Base-by-base conservation (phyloP, 768 basidiomycete species). In the Gymnopilus junonius region DNA sequence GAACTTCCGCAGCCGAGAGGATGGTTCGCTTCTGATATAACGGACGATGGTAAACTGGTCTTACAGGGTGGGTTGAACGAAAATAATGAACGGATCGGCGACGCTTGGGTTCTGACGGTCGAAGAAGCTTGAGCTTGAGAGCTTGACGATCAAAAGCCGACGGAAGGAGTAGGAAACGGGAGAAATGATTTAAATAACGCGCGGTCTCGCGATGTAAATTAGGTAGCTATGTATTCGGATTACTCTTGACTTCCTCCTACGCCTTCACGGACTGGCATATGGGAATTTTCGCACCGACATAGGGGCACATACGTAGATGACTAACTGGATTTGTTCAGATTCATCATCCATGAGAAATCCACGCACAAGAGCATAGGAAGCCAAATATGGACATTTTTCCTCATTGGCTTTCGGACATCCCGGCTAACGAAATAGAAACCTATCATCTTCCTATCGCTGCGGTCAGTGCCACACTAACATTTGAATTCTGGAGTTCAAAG, bases 21-120 rank as follows among this genome's bases (percentile, higher is more conserved):
- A 6, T 55, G 54, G 54, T 55, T 55, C 23, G 54, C 54, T 15
- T 7, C 54, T 55, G 54, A 55, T 55, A 40, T 55, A 27, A 55
- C 54, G 2, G 54, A 55, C 11, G 40, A 40, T 27, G 54, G 37
- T 2, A 23, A 55, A 27, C 7, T 55, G 21, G 54, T 55, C 20
- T 35, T 55, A 8, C 54, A 55, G 10, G 54, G 54, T 27, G 54
- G 54, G 17, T 29, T 55, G 15, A 55, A 55, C 17, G 54, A 55
- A n/a, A 55, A 55, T 27, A 55, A 55, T 17, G 54, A 55, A 27
- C 35, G 54, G 35, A 40, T 55, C 21, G 54, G 54, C 14, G 54
- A 55, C 27, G 54, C 54, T 15, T 55, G 54, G 54, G 34, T 55
- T 12, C n/a, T 55, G 23, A 39, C 35, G 8, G 54, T 55, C 5